Conservation (phyloP, 805 yeast species). For the Helenozyma rhizophorensis region DNA sequence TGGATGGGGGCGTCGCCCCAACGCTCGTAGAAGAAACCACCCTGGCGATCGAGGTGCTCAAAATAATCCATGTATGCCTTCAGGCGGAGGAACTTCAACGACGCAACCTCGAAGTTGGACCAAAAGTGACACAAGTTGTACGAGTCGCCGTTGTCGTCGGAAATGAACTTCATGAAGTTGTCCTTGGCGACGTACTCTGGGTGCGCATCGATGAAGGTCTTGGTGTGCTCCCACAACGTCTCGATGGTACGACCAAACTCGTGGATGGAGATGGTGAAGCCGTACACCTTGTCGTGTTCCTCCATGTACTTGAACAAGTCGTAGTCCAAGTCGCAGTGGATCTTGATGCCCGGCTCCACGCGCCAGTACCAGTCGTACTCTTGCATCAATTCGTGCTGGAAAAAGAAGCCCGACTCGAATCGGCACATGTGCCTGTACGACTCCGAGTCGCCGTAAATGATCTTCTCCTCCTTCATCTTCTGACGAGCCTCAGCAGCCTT, state of each 20-base stretch:
- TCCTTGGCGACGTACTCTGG: slow-evolving; percentile 16
- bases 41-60: slow-evolving; percentile 56
- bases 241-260: slow-evolving; percentile 20
- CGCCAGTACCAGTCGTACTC: slow-evolving; percentile 25
- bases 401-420: slow-evolving; percentile 19
- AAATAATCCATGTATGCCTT: slow-evolving; percentile 56
- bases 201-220: slow-evolving; percentile 15
- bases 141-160: slow-evolving; percentile 2
- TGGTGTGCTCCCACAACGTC: slow-evolving; percentile 19
- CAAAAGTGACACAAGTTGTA: slow-evolving; percentile 30
- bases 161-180: slow-evolving; percentile 9
- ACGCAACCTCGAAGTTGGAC: slow-evolving; percentile 76
- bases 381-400: slow-evolving; percentile 16
- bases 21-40: slow-evolving; percentile 82
- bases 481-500: slow-evolving; percentile 25
- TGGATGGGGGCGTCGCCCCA: slow-evolving; percentile 97
- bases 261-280: slow-evolving; percentile 20
- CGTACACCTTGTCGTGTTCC: slow-evolving; percentile 19
- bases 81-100: slow-evolving; percentile 62
- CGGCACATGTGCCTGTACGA: slow-evolving; percentile 20
- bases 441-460: slow-evolving; percentile 27
- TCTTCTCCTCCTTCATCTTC: slow-evolving; percentile 18
- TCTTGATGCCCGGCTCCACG: slow-evolving; percentile 19
- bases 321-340: slow-evolving; percentile 22
- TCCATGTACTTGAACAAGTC: slow-evolving; percentile 23